Evolutionary conservation across 495 filamentous ascomycete genomes (phyloP).

Genomic region (Parmelia sp.): DNA sequence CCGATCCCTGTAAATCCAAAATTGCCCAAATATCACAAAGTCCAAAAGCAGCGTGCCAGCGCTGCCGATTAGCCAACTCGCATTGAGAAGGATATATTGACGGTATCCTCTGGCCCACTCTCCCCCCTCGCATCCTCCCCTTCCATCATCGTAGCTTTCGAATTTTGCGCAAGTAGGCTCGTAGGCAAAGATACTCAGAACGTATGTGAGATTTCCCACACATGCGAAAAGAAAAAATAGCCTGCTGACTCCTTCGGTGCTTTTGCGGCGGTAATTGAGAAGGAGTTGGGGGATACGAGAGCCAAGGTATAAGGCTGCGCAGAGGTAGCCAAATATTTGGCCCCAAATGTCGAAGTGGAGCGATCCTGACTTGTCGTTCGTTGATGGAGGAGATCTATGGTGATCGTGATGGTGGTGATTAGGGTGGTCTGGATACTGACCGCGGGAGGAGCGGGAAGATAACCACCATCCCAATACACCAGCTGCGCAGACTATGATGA

Average conservation of each 20-base stretch:
- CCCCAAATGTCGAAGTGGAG: slow-evolving; percentile 67
- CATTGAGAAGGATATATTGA: slow-evolving; percentile 77
- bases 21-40: slow-evolving; percentile 80
- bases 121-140: slow-evolving; percentile 26
- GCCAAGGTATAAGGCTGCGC: slow-evolving; percentile 80
- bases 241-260: slow-evolving; percentile 82
- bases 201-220: slow-evolving; percentile 88
- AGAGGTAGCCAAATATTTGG: slow-evolving; percentile 80
- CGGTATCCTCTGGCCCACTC: slow-evolving; percentile 46
- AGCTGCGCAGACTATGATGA: slow-evolving; percentile 72
- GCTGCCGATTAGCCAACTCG: slow-evolving; percentile 84
- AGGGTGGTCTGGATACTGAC: slow-evolving; percentile 12
- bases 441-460: slow-evolving; percentile 38
- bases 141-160: slow-evolving; percentile 50
- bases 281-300: slow-evolving; percentile 82
- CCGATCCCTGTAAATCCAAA: slow-evolving; percentile 64
- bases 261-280: slow-evolving; percentile 82
- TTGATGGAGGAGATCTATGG: slow-evolving; percentile 25
- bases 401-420: slow-evolving; percentile 13
- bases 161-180: slow-evolving; percentile 52
- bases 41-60: slow-evolving; percentile 81
- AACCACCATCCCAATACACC: slow-evolving; percentile 84
- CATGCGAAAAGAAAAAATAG: slow-evolving; percentile 97
- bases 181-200: slow-evolving; percentile 83
- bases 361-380: slow-evolving; percentile 19